Conservation (phyloP, 1,284 basidiomycete species). For the Xerocomus cyaneibrunnescens region DNA sequence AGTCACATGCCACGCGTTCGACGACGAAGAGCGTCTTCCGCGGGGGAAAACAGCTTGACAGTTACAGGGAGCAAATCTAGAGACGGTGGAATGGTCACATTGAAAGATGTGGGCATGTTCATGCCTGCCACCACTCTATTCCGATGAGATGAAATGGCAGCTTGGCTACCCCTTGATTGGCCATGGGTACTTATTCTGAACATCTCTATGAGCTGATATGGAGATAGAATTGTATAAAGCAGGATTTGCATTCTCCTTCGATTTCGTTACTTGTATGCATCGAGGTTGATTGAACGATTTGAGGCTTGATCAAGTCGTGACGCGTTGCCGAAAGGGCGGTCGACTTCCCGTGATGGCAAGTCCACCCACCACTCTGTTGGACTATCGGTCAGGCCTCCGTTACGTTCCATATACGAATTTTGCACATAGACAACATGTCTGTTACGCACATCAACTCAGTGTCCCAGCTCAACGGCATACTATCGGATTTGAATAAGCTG, state of each 20-base stretch:
- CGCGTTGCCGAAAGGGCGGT: too few relatives aligned
- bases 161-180: too few relatives aligned
- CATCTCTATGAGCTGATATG: not conserved
- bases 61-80: constrained; percentile 1
- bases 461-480: constrained; percentile 58
- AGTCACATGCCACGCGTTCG: constrained; percentile 18
- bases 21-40: constrained; percentile 33
- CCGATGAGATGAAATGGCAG: constrained; percentile 2
- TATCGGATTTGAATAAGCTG: constrained; percentile 63
- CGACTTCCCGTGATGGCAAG: too few relatives aligned
- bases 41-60: constrained; percentile 26
- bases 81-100: constrained; percentile 1
- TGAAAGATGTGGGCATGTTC: not conserved
- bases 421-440: constrained; percentile 43
- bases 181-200: too few relatives aligned
- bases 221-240: constrained; percentile 11
- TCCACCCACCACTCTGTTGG: too few relatives aligned
- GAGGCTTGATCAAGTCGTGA: too few relatives aligned
- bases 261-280: too few relatives aligned
- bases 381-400: too few relatives aligned
- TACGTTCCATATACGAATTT: too few relatives aligned
- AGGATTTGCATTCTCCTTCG: too few relatives aligned
- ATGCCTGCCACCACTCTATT: not conserved
- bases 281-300: too few relatives aligned
- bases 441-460: constrained; percentile 61